A percentile compares a stretch with the other conserved stretches of the same genome.
Evolutionary conservation across 179 eudicot species (phyloP).

Genomic region (Camellia oleifera): DNA sequence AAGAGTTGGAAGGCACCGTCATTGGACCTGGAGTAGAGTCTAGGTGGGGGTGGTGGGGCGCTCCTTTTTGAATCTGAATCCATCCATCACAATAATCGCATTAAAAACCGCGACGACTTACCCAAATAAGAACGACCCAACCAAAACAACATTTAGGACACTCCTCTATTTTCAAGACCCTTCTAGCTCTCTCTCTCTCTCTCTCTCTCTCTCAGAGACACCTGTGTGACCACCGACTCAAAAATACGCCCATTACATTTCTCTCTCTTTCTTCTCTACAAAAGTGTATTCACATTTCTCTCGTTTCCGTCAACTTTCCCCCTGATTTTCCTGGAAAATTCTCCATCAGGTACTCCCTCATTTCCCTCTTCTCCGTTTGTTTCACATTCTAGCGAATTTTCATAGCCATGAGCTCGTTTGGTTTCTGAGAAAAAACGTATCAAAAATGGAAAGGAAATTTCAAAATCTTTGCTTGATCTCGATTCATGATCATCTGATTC

Average conservation of each 20-base stretch:
- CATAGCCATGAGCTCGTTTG: not conserved
- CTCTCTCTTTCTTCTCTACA: not conserved
- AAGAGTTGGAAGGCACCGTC: too few relatives aligned
- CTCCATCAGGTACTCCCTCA: conserved; percentile 8
- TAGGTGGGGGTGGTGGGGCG: too few relatives aligned
- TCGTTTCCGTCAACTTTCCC: not conserved
- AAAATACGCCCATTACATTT: not conserved
- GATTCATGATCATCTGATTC: not conserved
- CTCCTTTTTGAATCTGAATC: too few relatives aligned
- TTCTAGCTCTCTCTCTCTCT: not conserved
- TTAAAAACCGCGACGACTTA: too few relatives aligned
- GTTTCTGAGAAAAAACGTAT: not conserved
- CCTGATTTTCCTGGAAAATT: not conserved
- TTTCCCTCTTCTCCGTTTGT: conserved; percentile 2
- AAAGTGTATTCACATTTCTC: not conserved
- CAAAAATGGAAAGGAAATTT: not conserved
- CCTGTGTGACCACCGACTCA: too few relatives aligned
- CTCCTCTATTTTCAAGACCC: not conserved
- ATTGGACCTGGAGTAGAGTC: too few relatives aligned
- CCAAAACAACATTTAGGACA: not conserved
- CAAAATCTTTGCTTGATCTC: not conserved
- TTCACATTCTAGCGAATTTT: not conserved
- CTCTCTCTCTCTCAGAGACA: not conserved
- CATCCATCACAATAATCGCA: too few relatives aligned
- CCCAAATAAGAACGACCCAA: too few relatives aligned